Percentiles rank a stretch among this genome's conserved stretches.
Conservation (phyloP, 1,139 yeast species). For the Candida neerlandica region DNA sequence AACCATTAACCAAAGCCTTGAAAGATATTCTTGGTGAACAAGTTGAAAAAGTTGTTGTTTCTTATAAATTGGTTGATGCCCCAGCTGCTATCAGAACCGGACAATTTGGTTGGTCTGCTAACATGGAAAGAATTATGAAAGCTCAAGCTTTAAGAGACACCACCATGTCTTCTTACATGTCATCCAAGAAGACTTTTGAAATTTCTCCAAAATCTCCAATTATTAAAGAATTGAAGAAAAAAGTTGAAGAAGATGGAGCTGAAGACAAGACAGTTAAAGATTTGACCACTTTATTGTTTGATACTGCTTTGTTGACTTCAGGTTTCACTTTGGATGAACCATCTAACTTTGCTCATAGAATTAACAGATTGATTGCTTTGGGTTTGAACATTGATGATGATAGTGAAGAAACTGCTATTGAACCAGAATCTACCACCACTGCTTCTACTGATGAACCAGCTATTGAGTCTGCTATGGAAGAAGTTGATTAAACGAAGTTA, state of each 20-base stretch:
- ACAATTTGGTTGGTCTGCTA: conserved; percentile 99
- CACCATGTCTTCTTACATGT: conserved; percentile 98
- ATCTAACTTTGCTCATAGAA: conserved; percentile 94
- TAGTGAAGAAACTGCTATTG: conserved; percentile 53
- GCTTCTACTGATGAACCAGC: conserved; percentile 62
- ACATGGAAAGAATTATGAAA: conserved; percentile 99
- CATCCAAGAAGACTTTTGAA: conserved; percentile 98
- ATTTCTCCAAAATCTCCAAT: conserved; percentile 96
- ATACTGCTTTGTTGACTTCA: conserved; percentile 96
- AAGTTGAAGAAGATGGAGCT: conserved; percentile 96
- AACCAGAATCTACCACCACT: conserved; percentile 53
- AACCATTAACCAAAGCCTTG: conserved; percentile 91
- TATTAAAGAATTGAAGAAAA: conserved; percentile 91
- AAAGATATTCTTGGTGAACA: conserved; percentile 97
- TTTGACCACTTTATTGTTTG: conserved; percentile 92
- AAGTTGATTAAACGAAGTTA: conserved; percentile 72
- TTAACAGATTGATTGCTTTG: conserved; percentile 95
- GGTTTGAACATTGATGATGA: conserved; percentile 98
- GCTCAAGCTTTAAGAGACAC: conserved; percentile 99
- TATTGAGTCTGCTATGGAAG: conserved; percentile 98
- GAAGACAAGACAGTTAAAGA: conserved; percentile 99
- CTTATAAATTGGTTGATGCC: conserved; percentile 95
- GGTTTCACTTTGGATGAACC: conserved; percentile 99
- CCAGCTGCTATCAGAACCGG: conserved; percentile 99
- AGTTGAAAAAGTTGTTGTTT: conserved; percentile 98